A percentile compares a stretch with the other conserved stretches of the same genome.
These are phyloP conservation scores for Cylindrodendrum hubeiense DNA, from an alignment of 2,329 filamentous ascomycete genomes.

Conservation along the genomic window DNA sequence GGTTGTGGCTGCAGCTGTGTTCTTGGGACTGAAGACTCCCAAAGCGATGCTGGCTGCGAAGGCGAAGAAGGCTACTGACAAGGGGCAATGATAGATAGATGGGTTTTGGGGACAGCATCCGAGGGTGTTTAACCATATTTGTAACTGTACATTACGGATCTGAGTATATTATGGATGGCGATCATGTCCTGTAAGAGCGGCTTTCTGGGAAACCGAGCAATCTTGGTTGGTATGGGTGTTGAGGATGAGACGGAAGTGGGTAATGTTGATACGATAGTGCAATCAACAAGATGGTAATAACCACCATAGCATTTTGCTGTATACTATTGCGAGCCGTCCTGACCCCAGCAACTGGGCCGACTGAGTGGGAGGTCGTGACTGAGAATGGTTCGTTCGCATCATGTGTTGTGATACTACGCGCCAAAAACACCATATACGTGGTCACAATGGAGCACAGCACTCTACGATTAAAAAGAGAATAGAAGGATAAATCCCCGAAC, in stretches of 20 bases:
- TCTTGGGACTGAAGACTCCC: slow-evolving; percentile 78
- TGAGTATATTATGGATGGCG: neutral
- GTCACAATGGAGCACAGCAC: neutral
- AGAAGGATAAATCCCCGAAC: neutral
- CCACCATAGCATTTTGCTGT: neutral
- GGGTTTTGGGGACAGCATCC: neutral
- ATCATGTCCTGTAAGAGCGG: neutral
- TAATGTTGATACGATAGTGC: neutral
- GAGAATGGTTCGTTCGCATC: neutral
- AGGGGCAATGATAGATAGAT: slow-evolving; percentile 28
- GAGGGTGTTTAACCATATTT: neutral
- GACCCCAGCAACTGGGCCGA: no score
- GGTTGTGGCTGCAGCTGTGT: slow-evolving; percentile 77
- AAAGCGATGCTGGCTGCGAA: slow-evolving; percentile 36
- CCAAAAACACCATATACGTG: neutral
- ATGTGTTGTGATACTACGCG: neutral
- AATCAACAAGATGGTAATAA: neutral
- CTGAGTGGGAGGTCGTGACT: neutral
- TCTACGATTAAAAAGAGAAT: neutral
- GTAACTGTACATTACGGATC: neutral
- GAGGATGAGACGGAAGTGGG: neutral
- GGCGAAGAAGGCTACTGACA: slow-evolving; percentile 34
- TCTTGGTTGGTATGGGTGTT: neutral
- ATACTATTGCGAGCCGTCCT: no score
- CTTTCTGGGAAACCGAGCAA: no score